Base-by-base conservation (phyloP, 306 rosid species). In the Ceratonia siliqua region DNA sequence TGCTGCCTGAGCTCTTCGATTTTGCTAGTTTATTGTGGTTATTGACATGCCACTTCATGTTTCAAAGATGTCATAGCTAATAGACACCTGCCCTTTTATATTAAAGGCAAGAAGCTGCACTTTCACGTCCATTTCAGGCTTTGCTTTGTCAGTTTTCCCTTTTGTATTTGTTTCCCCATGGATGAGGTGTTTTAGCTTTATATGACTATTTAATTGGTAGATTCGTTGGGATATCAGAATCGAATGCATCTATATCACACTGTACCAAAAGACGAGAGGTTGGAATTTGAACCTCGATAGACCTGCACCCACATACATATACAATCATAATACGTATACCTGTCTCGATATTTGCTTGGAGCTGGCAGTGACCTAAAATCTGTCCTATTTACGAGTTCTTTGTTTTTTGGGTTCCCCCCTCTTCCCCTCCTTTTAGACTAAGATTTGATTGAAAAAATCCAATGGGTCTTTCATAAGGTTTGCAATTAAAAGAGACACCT, bases 61-160 rank as follows among this genome's bases (percentile, higher is more conserved):
- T 46, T 46, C 24, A 2, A 42, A 62, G 2, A 53, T 41, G 41
- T 58, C 58, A 35, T 43, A 5, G 17, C 39, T 42, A 55, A n/a
- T 46, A 77, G 62, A 56, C 21, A 35, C 55, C 22, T 77, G 70
- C 17, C 42, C 6, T 62, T 64, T 41, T 4, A 6, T n/a, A n/a
- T n/a, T n/a, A n/a, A n/a, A n/a, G n/a, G n/a, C n/a, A n/a, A n/a
- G n/a, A n/a, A n/a, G n/a, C n/a, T 9, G 36, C 48, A 1, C 52
- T 20, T 22, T 64, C 20, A 22, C 56, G 0, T 14, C 4, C 49
- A 14, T 13, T 13, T 38, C 5, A 17, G 15, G 17, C 18, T 20
- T 22, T 5, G 17, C 9, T 10, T 36, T 8, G 1, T 33, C 25
- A 8, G 52, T 45, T 45, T 13, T 45, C 5, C 3, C 5, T 14